Base-by-base conservation (phyloP, 495 filamentous ascomycete species). In the Penicillium roqueforti region DNA sequence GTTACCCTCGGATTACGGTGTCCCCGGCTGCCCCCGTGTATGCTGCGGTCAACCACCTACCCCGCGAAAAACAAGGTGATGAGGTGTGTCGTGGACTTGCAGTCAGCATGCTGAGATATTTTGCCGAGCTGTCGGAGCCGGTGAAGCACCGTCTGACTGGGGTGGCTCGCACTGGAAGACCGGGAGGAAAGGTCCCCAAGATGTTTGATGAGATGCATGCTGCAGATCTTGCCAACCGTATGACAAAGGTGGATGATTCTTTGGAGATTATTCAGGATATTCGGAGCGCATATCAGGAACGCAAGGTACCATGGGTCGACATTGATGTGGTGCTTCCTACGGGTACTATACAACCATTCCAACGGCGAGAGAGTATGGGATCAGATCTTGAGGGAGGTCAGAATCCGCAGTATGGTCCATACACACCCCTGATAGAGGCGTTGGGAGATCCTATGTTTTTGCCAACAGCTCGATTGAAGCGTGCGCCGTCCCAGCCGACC, bases 1-100 rank as follows among this genome's bases (percentile, higher is more conserved):
- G 86, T 49, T 97, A 91, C 67, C 84, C 88, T 54, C 89, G 93
- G 59, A 82, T 98, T 57, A 92, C 89, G 11, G 83, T 97, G 48
- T 93, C 93, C 20, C 92, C 92, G 20, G 92, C 85, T 52, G 95
- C 92, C n/a, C 85, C 93, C n/a, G 83, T 95, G 55, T 98, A 97
- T 68, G 83, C 84, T 53, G 91, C 91, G 28, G 92, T 98, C 65
- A 86, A 87, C 65, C 83, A 95, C 65, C 80, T 99, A n/a, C 89
- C 95, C 20, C 84, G 88, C 52, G 92, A 95, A 62, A 88, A 88
- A 68, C 93, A 97, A 76, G 92, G 91, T 37, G 89, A 96, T 67
- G 91, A 95, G 65, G 74, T 96, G 31, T 89, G 83, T 68, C 85
- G 93, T 16, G 93, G 87, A 1, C 77, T 99, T 38, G 93, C 93